Evolutionary conservation across 192 early-diverging fungal species (phyloP).

Genomic region (Coemansia erecta): DNA sequence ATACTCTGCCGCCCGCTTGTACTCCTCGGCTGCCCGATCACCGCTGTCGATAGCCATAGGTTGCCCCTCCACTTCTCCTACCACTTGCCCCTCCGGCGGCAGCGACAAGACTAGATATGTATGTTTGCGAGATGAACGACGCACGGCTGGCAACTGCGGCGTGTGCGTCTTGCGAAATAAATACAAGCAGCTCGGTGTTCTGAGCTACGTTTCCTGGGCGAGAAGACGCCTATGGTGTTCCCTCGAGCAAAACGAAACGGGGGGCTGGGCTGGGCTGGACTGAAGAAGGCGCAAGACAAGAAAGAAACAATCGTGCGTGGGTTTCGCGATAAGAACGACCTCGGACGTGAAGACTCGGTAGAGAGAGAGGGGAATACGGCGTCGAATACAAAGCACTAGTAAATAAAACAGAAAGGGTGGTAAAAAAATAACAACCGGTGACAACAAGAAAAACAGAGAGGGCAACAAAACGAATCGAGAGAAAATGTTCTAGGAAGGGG

Average conservation of each 20-base stretch:
- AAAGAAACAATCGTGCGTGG: no score
- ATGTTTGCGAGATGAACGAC: background rate
- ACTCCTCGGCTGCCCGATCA: constrained; percentile 27
- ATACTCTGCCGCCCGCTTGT: constrained; percentile 30
- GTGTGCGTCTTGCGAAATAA: no score
- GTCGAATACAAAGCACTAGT: background rate
- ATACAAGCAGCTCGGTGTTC: no score
- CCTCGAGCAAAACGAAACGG: no score
- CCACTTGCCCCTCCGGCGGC: background rate
- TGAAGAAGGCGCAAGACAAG: no score
- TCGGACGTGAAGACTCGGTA: background rate
- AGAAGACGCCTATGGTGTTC: background rate
- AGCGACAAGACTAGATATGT: background rate
- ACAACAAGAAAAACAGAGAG: background rate
- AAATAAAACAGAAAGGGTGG: background rate
- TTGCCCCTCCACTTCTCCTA: background rate
- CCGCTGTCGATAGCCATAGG: constrained; percentile 32
- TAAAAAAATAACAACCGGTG: background rate
- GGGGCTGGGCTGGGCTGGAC: no score
- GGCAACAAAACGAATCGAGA: background rate
- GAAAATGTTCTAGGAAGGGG: background rate
- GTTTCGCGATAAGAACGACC: no score
- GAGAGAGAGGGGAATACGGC: background rate
- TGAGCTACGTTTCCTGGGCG: no score
- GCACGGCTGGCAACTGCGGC: no score